phyloP scores from a whole-genome alignment of 2,329 filamentous ascomycete species.

The Podosphaera fusca region DNA sequence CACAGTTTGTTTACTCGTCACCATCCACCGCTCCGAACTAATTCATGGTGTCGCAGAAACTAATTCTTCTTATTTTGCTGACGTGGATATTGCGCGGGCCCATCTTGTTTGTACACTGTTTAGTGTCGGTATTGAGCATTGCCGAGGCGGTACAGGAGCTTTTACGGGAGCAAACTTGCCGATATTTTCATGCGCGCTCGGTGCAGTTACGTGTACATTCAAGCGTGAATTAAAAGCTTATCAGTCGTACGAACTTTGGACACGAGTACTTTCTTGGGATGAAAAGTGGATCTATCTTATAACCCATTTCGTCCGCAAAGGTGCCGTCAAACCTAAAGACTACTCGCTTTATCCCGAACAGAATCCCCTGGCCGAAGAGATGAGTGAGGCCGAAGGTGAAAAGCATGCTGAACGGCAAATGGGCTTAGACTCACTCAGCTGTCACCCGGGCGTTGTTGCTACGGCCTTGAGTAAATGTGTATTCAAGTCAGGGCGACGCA shows the following conservation, averaged over 20 bases:
- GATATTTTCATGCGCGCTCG: slow-evolving; percentile 39
- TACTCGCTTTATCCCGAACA: slow-evolving; percentile 16
- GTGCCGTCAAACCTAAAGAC: slow-evolving; percentile 28
- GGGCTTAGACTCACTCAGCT: slow-evolving; percentile 3
- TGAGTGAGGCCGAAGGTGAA: slow-evolving; percentile 19
- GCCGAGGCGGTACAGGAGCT: slow-evolving; percentile 7
- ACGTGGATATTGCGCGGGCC: slow-evolving; percentile 51
- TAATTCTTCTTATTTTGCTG: slow-evolving; percentile 47
- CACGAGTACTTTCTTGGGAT: slow-evolving; percentile 51
- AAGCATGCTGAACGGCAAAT: slow-evolving; percentile 17
- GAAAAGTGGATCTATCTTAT: slow-evolving; percentile 62
- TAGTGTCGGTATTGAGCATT: slow-evolving; percentile 28
- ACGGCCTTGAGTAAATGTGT: slow-evolving; percentile 45
- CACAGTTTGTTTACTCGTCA: slow-evolving; percentile 42
- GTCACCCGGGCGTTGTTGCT: slow-evolving; percentile 41
- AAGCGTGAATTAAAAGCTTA: slow-evolving; percentile 49
- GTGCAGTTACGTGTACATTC: slow-evolving; percentile 54
- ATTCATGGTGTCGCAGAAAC: slow-evolving; percentile 40
- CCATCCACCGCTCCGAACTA: slow-evolving; percentile 42
- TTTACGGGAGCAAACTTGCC: slow-evolving; percentile 18
- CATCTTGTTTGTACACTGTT: slow-evolving; percentile 54
- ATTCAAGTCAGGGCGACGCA: slow-evolving; percentile 59
- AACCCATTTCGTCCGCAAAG: slow-evolving; percentile 47
- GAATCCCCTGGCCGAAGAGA: slow-evolving; percentile 17
- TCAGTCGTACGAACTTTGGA: slow-evolving; percentile 51